These are phyloP conservation scores for Deinandra increscens DNA, from an alignment of 129 eudicot species.

Conservation along the genomic window DNA sequence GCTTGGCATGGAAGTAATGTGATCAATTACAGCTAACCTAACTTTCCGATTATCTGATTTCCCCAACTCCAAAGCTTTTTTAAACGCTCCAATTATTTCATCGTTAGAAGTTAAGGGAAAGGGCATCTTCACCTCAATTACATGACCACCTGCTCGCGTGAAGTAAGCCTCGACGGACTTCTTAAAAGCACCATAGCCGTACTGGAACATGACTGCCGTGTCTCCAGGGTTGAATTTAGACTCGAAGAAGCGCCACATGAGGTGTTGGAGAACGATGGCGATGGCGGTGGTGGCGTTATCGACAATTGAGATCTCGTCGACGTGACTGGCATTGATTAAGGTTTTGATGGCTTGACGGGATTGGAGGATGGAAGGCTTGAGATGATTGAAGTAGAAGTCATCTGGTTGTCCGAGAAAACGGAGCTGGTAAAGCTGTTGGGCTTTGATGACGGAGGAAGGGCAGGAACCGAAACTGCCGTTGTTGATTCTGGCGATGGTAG, in stretches of 20 bases:
- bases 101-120: constrained; percentile 52
- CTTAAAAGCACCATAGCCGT: constrained; percentile 87
- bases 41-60: constrained; percentile 44
- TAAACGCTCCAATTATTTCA: constrained; percentile 54
- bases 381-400: constrained; percentile 51
- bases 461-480: constrained; percentile 95
- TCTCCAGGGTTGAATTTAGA: constrained; percentile 51
- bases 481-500: constrained; percentile 67
- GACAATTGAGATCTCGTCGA: constrained; percentile 72
- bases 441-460: constrained; percentile 59
- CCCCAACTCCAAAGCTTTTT: constrained; percentile 52
- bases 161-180: constrained; percentile 86
- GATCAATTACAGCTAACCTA: constrained; percentile 88
- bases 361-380: constrained; percentile 58
- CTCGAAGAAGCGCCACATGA: constrained; percentile 54
- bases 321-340: constrained; percentile 66
- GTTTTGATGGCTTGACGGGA: constrained; percentile 55
- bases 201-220: constrained; percentile 72
- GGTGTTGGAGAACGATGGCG: constrained; percentile 74
- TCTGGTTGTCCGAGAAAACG: constrained; percentile 81
- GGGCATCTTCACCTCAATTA: constrained; percentile 73
- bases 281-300: constrained; percentile 97
- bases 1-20: constrained; percentile 89
- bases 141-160: constrained; percentile 71
- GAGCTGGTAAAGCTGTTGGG: constrained; percentile 71